Percentiles rank a stretch among this genome's conserved stretches.
phyloP scores from a whole-genome alignment of 768 basidiomycete genomes.

The Macrolepiota dolichaula region DNA sequence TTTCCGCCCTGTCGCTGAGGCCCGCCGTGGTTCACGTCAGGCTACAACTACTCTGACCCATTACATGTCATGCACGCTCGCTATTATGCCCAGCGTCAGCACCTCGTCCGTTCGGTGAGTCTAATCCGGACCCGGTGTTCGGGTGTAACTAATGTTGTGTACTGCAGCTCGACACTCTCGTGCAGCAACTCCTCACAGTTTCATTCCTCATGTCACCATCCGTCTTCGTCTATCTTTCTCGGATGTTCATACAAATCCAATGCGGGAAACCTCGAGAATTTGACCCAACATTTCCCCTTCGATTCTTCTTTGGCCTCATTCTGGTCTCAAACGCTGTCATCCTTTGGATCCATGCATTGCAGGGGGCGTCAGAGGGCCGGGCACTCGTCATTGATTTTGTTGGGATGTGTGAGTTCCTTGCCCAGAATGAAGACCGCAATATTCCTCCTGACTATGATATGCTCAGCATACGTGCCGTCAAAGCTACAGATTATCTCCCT shows the following conservation, averaged over 20 bases:
- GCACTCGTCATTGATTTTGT: slow-evolving; percentile 75
- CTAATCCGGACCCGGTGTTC: slow-evolving; percentile 10
- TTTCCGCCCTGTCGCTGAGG: background rate
- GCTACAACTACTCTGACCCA: background rate
- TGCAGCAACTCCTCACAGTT: slow-evolving; percentile 70
- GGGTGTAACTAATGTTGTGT: slow-evolving; percentile 7
- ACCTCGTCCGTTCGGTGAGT: slow-evolving; percentile 65
- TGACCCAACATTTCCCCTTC: slow-evolving; percentile 61
- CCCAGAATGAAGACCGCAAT: background rate
- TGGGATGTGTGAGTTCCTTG: slow-evolving; percentile 59
- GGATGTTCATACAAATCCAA: slow-evolving; percentile 60
- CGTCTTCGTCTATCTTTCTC: slow-evolving; percentile 49
- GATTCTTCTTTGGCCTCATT: slow-evolving; percentile 62
- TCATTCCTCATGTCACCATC: slow-evolving; percentile 79
- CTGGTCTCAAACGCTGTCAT: slow-evolving; percentile 54
- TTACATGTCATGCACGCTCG: slow-evolving; percentile 57
- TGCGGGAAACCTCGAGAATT: slow-evolving; percentile 66
- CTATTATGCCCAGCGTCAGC: slow-evolving; percentile 65
- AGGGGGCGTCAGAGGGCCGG: slow-evolving; percentile 53
- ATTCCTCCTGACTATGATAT: background rate
- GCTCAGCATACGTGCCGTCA: slow-evolving; percentile 56
- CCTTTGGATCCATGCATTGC: slow-evolving; percentile 58
- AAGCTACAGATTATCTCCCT: slow-evolving; percentile 61
- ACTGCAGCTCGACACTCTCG: slow-evolving; percentile 65
- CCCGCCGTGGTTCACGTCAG: background rate